phyloP scores from a whole-genome alignment of 306 rosid genomes.

The Albizia julibrissin region DNA sequence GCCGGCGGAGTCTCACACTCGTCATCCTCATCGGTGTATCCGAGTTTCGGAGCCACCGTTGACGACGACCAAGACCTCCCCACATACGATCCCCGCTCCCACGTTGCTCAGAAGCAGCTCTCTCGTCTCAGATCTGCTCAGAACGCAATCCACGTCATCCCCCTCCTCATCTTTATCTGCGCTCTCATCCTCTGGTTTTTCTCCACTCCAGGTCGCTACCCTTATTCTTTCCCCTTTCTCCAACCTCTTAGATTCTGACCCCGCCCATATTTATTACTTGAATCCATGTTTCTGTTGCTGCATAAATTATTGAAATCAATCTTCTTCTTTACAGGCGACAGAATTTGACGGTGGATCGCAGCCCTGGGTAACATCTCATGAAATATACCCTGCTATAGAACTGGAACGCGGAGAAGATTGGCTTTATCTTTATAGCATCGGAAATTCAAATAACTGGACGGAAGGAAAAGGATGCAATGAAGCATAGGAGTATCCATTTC shows the following conservation, averaged over 20 bases:
- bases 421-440: background rate
- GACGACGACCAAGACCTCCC: constrained; percentile 54
- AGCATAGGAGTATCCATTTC: background rate
- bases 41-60: constrained; percentile 14
- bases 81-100: constrained; percentile 77
- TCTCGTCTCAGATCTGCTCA: constrained; percentile 65
- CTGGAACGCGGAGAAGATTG: background rate
- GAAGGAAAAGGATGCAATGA: background rate
- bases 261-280: background rate
- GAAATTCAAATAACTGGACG: background rate
- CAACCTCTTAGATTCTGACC: background rate
- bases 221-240: background rate
- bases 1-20: constrained; percentile 22
- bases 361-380: background rate
- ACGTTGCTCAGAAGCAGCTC: constrained; percentile 56
- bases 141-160: constrained; percentile 75
- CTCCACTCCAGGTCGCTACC: constrained; percentile 47
- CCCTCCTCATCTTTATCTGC: constrained; percentile 72
- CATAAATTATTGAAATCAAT: background rate
- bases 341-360: constrained; percentile 23
- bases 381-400: background rate
- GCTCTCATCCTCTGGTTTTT: constrained; percentile 91
- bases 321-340: background rate
- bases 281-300: background rate
- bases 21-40: constrained; percentile 16